Percentiles rank a stretch among this genome's conserved stretches.
Conservation (phyloP, 2,329 filamentous ascomycete species). For the Waltergamsia citrina region DNA sequence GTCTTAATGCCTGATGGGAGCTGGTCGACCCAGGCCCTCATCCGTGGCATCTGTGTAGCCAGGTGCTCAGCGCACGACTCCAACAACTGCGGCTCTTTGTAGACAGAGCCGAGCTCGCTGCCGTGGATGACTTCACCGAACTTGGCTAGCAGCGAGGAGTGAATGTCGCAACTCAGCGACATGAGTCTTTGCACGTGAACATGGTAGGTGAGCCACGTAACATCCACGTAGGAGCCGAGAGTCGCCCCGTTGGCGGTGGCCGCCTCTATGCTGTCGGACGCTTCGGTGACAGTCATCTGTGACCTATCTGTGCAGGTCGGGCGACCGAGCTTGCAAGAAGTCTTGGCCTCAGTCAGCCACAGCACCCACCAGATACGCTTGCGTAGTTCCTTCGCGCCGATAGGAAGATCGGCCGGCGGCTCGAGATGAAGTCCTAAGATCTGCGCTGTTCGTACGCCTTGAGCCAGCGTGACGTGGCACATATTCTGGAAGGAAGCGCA, state of each 20-base stretch:
- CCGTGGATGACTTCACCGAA: constrained; percentile 1
- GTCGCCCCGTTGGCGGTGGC: constrained; percentile 7
- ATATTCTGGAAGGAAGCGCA: constrained; percentile 38
- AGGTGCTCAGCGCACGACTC: constrained; percentile 17
- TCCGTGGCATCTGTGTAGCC: constrained; percentile 18
- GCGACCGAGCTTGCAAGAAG: constrained; percentile 34
- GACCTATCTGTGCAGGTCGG: constrained; percentile 25
- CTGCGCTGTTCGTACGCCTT: constrained; percentile 33
- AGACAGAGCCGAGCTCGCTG: constrained; percentile 6
- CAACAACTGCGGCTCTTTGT: constrained; percentile 11
- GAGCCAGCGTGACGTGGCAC: constrained; percentile 26
- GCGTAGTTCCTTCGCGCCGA: constrained; percentile 28
- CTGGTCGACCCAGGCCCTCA: constrained; percentile 12
- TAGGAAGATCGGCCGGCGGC: constrained; percentile 22
- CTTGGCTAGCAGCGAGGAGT: constrained; percentile 18
- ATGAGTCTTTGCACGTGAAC: constrained; percentile 8
- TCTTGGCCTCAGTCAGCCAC: constrained; percentile 36
- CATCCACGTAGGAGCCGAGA: constrained; percentile 8
- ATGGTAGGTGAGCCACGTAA: constrained; percentile 13
- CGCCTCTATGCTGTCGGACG: constrained; percentile 11
- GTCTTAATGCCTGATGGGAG: constrained; percentile 28
- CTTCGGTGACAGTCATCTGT: constrained; percentile 23
- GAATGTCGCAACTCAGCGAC: constrained; percentile 11
- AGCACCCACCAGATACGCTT: constrained; percentile 43
- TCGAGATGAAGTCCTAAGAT: constrained; percentile 38